A percentile compares a stretch with the other conserved stretches of the same genome.
Conservation (phyloP, 257 asterid species). For the Jacaranda mimosifolia region DNA sequence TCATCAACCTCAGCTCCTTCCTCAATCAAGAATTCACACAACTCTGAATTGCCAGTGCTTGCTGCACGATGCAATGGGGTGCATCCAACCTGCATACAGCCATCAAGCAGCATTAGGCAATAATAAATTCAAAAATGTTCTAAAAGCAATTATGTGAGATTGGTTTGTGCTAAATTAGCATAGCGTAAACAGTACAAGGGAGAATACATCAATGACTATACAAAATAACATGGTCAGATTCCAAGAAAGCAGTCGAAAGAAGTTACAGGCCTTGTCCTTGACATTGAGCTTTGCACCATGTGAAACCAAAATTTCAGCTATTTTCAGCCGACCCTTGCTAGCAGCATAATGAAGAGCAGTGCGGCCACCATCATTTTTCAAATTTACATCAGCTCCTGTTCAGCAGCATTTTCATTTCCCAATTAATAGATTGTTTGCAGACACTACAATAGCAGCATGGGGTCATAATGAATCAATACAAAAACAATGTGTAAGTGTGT, state of each 20-base stretch:
- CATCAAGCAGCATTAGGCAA: constrained; percentile 25
- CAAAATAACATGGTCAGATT: neutral
- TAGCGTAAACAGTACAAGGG: constrained; percentile 7
- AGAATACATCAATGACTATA: neutral
- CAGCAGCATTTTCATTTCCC: constrained; percentile 34
- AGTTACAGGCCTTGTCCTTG: constrained; percentile 84
- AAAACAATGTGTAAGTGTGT: constrained; percentile 5
- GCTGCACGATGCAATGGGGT: constrained; percentile 99
- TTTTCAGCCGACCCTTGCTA: constrained; percentile 81
- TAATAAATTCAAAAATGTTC: constrained; percentile 20
- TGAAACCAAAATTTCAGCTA: constrained; percentile 81
- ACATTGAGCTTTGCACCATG: constrained; percentile 82
- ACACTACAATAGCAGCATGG: constrained; percentile 12
- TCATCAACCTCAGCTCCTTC: constrained; percentile 97
- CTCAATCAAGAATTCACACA: constrained; percentile 86
- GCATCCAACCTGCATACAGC: constrained; percentile 76
- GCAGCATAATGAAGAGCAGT: constrained; percentile 99
- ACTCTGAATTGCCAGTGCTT: constrained; percentile 73
- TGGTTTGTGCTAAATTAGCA: neutral
- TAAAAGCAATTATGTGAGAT: neutral
- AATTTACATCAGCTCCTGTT: constrained; percentile 87
- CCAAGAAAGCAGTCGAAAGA: constrained; percentile 26
- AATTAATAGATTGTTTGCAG: constrained; percentile 26
- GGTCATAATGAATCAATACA: constrained; percentile 12
- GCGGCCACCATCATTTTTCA: constrained; percentile 83